Conservation (phyloP, 495 filamentous ascomycete species). For the Clohesyomyces aquaticus region DNA sequence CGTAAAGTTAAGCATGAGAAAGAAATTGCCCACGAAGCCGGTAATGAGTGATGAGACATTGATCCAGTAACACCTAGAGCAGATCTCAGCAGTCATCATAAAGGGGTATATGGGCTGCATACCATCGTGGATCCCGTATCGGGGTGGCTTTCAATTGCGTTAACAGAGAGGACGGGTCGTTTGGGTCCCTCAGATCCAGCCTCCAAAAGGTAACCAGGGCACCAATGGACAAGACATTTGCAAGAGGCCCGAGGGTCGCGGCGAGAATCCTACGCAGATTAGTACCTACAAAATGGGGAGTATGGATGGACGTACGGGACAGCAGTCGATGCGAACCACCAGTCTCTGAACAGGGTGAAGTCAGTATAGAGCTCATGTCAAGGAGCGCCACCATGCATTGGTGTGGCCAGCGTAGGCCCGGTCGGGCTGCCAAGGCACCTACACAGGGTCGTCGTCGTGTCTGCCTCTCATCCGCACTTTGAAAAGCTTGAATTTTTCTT, state of each 20-base stretch:
- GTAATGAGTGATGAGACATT: constrained; percentile 68
- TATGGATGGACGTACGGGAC: constrained; percentile 64
- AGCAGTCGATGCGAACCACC: constrained; percentile 79
- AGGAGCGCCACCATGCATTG: too few species aligned
- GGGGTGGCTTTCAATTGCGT: constrained; percentile 49
- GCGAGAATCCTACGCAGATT: constrained; percentile 55
- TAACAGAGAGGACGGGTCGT: constrained; percentile 33
- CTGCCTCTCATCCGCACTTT: constrained; percentile 26
- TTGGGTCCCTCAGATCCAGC: constrained; percentile 46
- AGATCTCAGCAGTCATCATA: constrained; percentile 6
- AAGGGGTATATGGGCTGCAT: not conserved
- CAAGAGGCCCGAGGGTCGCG: constrained; percentile 70
- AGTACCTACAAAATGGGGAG: not conserved
- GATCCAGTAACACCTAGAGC: constrained; percentile 47
- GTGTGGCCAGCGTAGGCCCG: constrained; percentile 1
- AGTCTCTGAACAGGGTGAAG: constrained; percentile 51
- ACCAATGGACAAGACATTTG: constrained; percentile 75
- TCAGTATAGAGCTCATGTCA: too few species aligned
- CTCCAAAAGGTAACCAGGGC: constrained; percentile 71
- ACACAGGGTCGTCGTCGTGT: constrained; percentile 28
- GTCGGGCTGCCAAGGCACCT: too few species aligned
- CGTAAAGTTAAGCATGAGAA: constrained; percentile 81
- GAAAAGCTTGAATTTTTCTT: constrained; percentile 25
- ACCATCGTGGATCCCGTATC: constrained; percentile 47
- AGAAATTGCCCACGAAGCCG: constrained; percentile 69